Conservation (phyloP, 768 basidiomycete species). For the Leccinum barrowsii region DNA sequence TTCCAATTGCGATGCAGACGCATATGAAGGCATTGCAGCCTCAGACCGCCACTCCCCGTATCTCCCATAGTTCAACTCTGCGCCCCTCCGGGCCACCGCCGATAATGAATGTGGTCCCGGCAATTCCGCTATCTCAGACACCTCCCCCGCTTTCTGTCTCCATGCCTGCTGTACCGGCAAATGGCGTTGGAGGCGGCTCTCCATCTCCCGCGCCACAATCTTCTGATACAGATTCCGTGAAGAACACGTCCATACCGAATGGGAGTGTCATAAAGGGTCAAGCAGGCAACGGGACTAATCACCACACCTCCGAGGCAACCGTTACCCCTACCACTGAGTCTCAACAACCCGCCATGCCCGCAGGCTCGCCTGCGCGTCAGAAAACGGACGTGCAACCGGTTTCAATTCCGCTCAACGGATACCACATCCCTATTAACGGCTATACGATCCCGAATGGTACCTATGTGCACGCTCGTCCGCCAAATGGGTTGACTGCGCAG, state of each 20-base stretch:
- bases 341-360: conserved; percentile 23
- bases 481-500: conserved; percentile 46
- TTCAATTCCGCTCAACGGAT: conserved; percentile 42
- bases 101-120: conserved; percentile 31
- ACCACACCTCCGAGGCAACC: conserved; percentile 20
- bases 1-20: conserved; percentile 56
- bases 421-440: conserved; percentile 45
- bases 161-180: conserved; percentile 24
- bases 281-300: conserved; percentile 26
- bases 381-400: conserved; percentile 45
- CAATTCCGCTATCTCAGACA: conserved; percentile 30
- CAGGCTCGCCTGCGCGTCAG: conserved; percentile 41
- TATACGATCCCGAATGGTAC: conserved; percentile 34
- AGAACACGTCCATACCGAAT: conserved; percentile 16
- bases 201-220: conserved; percentile 35
- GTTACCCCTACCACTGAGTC: conserved; percentile 15
- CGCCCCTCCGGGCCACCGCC: conserved; percentile 36
- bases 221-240: conserved; percentile 41
- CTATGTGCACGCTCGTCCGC: conserved; percentile 35
- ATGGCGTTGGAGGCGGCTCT: conserved; percentile 33
- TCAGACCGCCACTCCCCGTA: conserved; percentile 48
- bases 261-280: conserved; percentile 27
- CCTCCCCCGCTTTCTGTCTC: conserved; percentile 33
- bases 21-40: conserved; percentile 61
- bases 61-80: conserved; percentile 44